Conservation (phyloP, 1,284 basidiomycete species). For the Pterula multifida region DNA sequence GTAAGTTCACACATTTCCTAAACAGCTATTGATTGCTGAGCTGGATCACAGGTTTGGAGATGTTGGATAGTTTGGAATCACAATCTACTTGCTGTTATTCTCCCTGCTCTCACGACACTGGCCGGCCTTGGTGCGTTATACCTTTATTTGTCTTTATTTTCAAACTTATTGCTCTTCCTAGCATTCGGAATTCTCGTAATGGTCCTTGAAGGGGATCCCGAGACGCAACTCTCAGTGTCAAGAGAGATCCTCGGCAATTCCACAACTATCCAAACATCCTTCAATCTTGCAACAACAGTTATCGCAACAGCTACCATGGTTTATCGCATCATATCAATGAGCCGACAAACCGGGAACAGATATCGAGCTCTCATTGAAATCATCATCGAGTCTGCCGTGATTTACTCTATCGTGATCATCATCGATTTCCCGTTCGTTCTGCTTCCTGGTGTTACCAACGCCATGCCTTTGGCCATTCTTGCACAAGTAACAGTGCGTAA, state of each 20-base stretch:
- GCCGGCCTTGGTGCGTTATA: background rate
- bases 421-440: background rate
- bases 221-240: background rate
- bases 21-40: background rate
- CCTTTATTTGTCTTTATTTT: background rate
- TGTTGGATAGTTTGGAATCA: background rate
- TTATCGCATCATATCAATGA: background rate
- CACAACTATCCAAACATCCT: background rate
- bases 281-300: background rate
- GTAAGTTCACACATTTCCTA: background rate
- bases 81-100: background rate
- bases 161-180: background rate
- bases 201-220: background rate
- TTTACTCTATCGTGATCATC: background rate
- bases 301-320: background rate
- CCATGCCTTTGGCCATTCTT: background rate
- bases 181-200: background rate
- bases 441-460: background rate
- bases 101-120: background rate
- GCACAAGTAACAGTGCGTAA: background rate
- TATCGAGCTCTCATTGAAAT: background rate
- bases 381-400: background rate
- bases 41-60: background rate
- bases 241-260: background rate
- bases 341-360: background rate